These are phyloP conservation scores for Naumovozyma dairenensis DNA, from an alignment of 805 yeast genomes.

Conservation along the genomic window DNA sequence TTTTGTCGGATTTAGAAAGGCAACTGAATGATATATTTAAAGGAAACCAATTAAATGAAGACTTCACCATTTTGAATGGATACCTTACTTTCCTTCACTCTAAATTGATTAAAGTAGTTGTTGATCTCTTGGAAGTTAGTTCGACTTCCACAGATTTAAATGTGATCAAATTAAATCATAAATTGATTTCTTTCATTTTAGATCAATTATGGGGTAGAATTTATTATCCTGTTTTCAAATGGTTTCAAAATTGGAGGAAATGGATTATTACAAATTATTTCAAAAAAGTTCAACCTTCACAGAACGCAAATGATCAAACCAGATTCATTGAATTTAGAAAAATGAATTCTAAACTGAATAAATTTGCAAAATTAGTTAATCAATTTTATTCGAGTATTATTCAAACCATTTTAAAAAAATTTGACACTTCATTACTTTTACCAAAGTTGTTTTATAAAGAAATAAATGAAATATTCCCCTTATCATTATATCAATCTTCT, in stretches of 20 bases:
- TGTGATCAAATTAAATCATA: neutral
- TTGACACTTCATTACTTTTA: conserved; percentile 8
- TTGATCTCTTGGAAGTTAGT: neutral
- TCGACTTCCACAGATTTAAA: conserved; percentile 1
- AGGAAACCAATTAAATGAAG: conserved; percentile 19
- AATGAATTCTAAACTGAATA: conserved; percentile 41
- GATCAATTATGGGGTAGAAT: conserved; percentile 51
- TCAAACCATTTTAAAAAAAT: conserved; percentile 5
- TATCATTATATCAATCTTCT: too few relatives aligned
- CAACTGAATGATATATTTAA: conserved; percentile 19
- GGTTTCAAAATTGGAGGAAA: conserved; percentile 35
- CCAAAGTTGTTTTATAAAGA: conserved; percentile 4
- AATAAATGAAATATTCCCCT: too few relatives aligned
- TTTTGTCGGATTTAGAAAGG: conserved; percentile 11
- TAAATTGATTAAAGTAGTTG: conserved; percentile 14
- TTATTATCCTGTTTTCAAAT: conserved; percentile 55
- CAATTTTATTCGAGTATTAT: conserved; percentile 40
- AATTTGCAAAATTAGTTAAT: conserved; percentile 37
- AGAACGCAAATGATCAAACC: conserved; percentile 12
- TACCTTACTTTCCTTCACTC: conserved; percentile 23
- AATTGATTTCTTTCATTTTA: conserved; percentile 26
- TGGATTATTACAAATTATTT: conserved; percentile 8
- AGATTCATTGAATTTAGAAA: conserved; percentile 48
- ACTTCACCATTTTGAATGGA: conserved; percentile 22
- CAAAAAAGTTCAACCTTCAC: neutral